These are phyloP conservation scores for Trypanosomatidae sp. DNA, from an alignment of 208 protist species.

Conservation along the genomic window DNA sequence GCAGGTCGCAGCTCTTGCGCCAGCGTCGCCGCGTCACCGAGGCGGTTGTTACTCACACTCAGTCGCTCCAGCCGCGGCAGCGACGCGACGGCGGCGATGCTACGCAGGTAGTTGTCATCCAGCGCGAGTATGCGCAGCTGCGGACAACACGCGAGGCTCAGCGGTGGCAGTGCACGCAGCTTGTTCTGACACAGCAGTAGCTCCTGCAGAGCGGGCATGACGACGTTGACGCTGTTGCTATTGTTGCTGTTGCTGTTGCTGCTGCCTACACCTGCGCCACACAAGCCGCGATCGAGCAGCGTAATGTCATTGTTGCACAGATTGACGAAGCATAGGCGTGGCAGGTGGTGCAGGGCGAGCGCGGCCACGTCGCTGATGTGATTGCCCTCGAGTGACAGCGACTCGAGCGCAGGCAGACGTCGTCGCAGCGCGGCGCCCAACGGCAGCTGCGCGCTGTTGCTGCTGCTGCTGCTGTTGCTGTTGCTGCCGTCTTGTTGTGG, in stretches of 20 bases:
- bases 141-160: conserved; percentile 40
- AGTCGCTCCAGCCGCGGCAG: conserved; percentile 31
- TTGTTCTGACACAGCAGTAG: conserved; percentile 88
- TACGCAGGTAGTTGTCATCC: conserved; percentile 69
- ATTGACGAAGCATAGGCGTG: conserved; percentile 71
- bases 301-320: conserved; percentile 80
- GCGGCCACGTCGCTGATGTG: conserved; percentile 43
- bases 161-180: conserved; percentile 30
- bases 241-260: too few relatives aligned
- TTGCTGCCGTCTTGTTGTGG: background rate
- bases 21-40: conserved; percentile 38
- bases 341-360: conserved; percentile 37
- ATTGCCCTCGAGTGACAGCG: conserved; percentile 80
- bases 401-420: conserved; percentile 38
- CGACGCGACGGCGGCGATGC: conserved; percentile 32
- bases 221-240: too few relatives aligned
- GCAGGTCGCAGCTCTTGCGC: too few relatives aligned
- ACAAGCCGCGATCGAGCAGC: conserved; percentile 65
- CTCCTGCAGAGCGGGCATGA: conserved; percentile 70
- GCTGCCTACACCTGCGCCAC: too few relatives aligned
- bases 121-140: conserved; percentile 44
- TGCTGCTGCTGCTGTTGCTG: background rate
- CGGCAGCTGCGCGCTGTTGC: conserved; percentile 6
- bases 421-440: conserved; percentile 39
- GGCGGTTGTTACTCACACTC: conserved; percentile 51